A percentile compares a stretch with the other conserved stretches of the same genome.
Evolutionary conservation across 805 yeast species (phyloP).

Genomic region (Priceomyces melissophilus): DNA sequence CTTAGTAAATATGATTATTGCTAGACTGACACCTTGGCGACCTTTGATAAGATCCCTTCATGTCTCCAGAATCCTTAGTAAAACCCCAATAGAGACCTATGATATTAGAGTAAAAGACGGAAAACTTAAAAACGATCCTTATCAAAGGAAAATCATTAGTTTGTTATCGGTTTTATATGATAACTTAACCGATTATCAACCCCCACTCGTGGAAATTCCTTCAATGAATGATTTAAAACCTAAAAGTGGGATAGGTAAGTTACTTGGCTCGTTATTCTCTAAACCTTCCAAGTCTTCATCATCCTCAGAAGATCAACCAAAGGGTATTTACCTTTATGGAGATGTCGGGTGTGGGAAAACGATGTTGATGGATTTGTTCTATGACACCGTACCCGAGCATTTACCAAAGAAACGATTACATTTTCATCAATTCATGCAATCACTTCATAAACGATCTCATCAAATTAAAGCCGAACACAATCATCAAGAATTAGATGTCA

Average conservation of each 20-base stretch:
- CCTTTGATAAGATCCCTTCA: slow-evolving; percentile 1
- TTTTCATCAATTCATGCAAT: slow-evolving; percentile 97
- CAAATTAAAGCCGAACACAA: slow-evolving; percentile 59
- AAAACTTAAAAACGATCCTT: slow-evolving; percentile 64
- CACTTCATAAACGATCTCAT: slow-evolving; percentile 83
- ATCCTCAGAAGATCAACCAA: slow-evolving; percentile 39
- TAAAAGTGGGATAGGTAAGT: slow-evolving; percentile 36
- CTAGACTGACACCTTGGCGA: too few relatives aligned
- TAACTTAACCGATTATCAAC: slow-evolving; percentile 51
- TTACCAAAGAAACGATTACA: slow-evolving; percentile 80
- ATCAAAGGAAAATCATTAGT: slow-evolving; percentile 71
- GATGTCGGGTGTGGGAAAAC: slow-evolving; percentile 99
- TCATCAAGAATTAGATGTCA: slow-evolving; percentile 65
- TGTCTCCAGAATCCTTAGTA: neutral
- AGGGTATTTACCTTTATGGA: slow-evolving; percentile 90
- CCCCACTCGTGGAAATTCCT: slow-evolving; percentile 59
- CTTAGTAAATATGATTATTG: too few relatives aligned
- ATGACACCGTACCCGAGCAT: slow-evolving; percentile 74
- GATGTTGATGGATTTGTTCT: slow-evolving; percentile 95
- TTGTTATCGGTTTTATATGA: slow-evolving; percentile 59
- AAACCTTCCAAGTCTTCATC: slow-evolving; percentile 6
- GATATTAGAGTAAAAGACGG: slow-evolving; percentile 47
- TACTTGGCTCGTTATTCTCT: slow-evolving; percentile 7
- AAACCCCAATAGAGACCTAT: slow-evolving; percentile 51
- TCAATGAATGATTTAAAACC: slow-evolving; percentile 50